Evolutionary conservation across 2,329 filamentous ascomycete genomes (phyloP), one percentile per base, ranked within the genome.

Genomic region (Kalmusia sp.): DNA sequence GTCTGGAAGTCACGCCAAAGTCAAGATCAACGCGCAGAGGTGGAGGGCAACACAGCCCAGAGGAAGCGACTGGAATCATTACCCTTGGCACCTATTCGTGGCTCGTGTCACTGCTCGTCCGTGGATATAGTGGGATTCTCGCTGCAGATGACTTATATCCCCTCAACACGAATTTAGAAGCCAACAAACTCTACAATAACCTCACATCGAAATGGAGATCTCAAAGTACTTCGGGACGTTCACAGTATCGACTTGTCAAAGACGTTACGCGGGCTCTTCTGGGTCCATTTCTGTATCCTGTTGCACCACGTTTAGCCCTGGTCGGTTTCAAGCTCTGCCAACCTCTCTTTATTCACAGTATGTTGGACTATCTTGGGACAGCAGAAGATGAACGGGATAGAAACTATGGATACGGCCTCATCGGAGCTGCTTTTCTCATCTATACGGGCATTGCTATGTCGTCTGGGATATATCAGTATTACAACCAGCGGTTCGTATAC

Each of bases 371-470:
- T 40, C 51, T 21, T 35, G n/a, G n/a, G n/a, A 50, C 28, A 17
- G 50, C 14, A 14, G 37, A 21, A 22, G 28, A 21, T 9, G 22
- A 24, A 3, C 31, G 27, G 46, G 66, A 3, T 72, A 74, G 22
- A 15, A 49, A 49, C 31, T 59, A 70, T 15, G 77, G 77, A 2
- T 77, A 78, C 53, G 77, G 75, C 1, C 55, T 80, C 3, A 75
- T 79, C 48, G 78, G 75, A 11, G 77, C 77, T 14, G 79, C 75
- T 51, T 61, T 73, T 17, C 52, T 80, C 8, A 73, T 79, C 1
- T 80, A 80, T 53, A 50, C 67, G 14, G 76, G 76, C 8, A 65
- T 78, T 19, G 77, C 73, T 11, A 47, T 77, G 11, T 65, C 69
- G 7, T 77, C 75, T 61, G 73, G 71, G 6, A 17, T 55, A 24